A percentile compares a stretch with the other conserved stretches of the same genome.
phyloP scores from a whole-genome alignment of 306 rosid genomes.

The Canavalia ensiformis region DNA sequence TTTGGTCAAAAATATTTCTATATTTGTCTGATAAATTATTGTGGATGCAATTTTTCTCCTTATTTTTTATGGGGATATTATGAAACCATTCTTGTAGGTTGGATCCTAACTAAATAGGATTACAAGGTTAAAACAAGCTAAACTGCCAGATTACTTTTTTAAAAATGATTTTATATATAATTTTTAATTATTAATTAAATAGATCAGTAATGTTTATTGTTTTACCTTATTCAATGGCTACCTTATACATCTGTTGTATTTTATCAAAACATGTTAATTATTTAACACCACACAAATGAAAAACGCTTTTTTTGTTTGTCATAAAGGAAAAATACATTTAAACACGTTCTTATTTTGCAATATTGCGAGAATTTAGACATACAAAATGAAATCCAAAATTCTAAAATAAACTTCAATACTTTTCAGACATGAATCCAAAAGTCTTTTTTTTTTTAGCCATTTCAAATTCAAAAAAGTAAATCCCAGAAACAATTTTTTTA shows the following conservation, averaged over 20 bases:
- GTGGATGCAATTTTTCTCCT: neutral
- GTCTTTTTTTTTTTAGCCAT: neutral
- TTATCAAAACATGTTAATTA: neutral
- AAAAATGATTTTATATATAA: neutral
- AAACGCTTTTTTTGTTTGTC: neutral
- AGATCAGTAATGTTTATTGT: neutral
- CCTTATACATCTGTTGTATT: neutral
- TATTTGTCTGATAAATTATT: slow-evolving; percentile 24
- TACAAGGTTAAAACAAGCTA: neutral
- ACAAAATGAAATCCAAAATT: neutral
- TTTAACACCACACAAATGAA: neutral
- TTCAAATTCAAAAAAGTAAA: slow-evolving; percentile 43
- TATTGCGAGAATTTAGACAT: neutral
- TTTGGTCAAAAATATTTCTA: slow-evolving; percentile 17
- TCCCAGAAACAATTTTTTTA: slow-evolving; percentile 36
- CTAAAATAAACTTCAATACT: neutral
- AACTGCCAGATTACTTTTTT: neutral
- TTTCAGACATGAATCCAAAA: slow-evolving; percentile 30
- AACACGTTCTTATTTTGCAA: neutral
- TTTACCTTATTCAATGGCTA: neutral
- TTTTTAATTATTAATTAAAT: neutral
- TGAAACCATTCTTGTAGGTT: slow-evolving; percentile 12
- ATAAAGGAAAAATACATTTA: neutral
- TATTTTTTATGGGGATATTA: slow-evolving; percentile 15
- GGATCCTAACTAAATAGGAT: neutral